Conservation (phyloP, 352 stramenopile genomes). For the Pythium graminicola region DNA sequence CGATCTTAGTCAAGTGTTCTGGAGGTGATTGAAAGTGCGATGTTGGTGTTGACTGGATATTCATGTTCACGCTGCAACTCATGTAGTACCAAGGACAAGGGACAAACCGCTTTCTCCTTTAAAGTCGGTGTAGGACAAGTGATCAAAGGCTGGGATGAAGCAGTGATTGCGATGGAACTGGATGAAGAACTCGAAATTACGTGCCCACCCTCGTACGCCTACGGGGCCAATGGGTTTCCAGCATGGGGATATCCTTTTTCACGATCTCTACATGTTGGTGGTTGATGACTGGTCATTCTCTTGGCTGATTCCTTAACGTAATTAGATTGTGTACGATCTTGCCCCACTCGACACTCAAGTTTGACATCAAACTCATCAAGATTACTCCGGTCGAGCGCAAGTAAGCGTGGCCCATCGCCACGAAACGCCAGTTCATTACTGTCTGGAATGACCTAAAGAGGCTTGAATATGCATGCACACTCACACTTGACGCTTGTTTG, state of each 20-base stretch:
- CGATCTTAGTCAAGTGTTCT: constrained; percentile 88
- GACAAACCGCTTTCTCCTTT: constrained; percentile 92
- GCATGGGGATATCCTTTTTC: constrained; percentile 87
- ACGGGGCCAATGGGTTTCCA: constrained; percentile 88
- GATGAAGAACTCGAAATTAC: constrained; percentile 89
- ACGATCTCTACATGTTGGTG: constrained; percentile 7
- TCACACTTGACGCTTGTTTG: background rate
- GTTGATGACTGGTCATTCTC: background rate
- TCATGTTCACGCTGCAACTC: background rate
- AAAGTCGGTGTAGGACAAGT: constrained; percentile 89
- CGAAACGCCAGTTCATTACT: background rate
- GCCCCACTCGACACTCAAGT: constrained; percentile 88
- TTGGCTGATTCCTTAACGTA: constrained; percentile 31
- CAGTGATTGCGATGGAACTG: constrained; percentile 79
- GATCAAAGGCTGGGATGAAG: constrained; percentile 96
- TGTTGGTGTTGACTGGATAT: background rate
- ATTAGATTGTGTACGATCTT: constrained; percentile 66
- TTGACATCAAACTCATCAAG: constrained; percentile 91
- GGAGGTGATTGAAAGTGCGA: constrained; percentile 41
- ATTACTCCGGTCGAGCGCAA: constrained; percentile 19
- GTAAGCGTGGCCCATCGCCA: background rate
- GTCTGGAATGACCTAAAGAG: too few species aligned
- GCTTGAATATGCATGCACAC: background rate
- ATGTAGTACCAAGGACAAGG: constrained; percentile 88
- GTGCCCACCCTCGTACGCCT: constrained; percentile 94